Conservation (phyloP, 305 asterid genomes). For the Fraxinus floribunda region DNA sequence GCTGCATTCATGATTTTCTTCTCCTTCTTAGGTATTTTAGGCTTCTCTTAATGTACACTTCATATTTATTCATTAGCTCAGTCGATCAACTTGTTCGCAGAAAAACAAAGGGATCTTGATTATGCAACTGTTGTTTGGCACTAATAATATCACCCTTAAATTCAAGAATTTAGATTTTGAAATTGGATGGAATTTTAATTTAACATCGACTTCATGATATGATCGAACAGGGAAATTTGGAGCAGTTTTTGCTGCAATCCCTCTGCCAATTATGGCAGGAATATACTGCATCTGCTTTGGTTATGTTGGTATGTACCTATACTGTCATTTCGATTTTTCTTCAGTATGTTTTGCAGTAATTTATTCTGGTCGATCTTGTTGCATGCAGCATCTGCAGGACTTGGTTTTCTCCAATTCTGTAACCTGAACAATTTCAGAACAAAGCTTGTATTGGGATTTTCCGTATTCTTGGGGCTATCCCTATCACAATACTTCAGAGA, state of each 20-base stretch:
- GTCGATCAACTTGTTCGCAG: not conserved
- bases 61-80: not conserved
- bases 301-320: conserved; percentile 55
- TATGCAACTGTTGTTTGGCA: not conserved
- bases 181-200: not conserved
- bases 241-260: conserved; percentile 70
- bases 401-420: conserved; percentile 76
- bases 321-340: not conserved
- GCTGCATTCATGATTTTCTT: conserved; percentile 71
- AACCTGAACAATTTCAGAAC: conserved; percentile 82
- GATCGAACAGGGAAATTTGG: conserved; percentile 67
- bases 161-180: not conserved
- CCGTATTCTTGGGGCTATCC: conserved; percentile 64
- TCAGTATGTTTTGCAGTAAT: not conserved
- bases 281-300: conserved; percentile 73
- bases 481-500: conserved; percentile 64
- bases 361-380: not conserved
- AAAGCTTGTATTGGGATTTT: conserved; percentile 64
- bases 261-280: conserved; percentile 69
- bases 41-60: not conserved
- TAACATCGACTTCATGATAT: not conserved
- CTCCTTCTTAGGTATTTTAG: conserved; percentile 57
- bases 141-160: not conserved
- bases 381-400: conserved; percentile 69
- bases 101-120: not conserved